A percentile compares a stretch with the other conserved stretches of the same genome.
phyloP scores from a whole-genome alignment of 257 asterid genomes.

The Capsicum rhomboideum region DNA sequence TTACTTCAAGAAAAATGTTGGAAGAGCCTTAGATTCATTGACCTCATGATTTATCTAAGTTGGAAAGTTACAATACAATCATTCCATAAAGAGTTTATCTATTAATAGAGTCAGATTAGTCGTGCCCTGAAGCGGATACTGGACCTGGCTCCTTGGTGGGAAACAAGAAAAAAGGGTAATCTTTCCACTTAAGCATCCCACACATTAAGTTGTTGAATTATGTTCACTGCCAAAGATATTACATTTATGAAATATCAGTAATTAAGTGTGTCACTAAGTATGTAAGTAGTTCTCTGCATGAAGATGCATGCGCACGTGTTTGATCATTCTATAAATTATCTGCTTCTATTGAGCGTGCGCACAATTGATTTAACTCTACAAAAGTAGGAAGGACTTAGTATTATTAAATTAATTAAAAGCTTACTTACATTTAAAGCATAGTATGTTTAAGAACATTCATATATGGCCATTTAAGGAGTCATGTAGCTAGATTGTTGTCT shows the following conservation, averaged over 20 bases:
- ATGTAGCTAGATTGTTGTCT: not conserved
- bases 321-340: not conserved
- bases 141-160: too few relatives aligned
- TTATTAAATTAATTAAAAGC: not conserved
- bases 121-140: too few relatives aligned
- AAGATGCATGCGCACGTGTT: not conserved
- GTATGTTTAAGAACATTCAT: not conserved
- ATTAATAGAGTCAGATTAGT: too few relatives aligned
- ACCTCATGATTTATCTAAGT: not conserved
- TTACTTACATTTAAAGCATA: not conserved
- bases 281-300: not conserved
- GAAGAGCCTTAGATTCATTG: not conserved
- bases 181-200: not conserved
- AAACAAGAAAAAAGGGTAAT: not conserved
- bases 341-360: not conserved
- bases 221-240: not conserved
- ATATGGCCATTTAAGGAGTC: not conserved
- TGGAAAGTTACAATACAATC: not conserved
- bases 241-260: not conserved
- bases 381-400: not conserved
- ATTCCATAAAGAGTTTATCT: too few relatives aligned
- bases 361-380: not conserved
- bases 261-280: not conserved
- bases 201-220: not conserved
- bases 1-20: too few relatives aligned